A percentile compares a stretch with the other conserved stretches of the same genome.
These are phyloP conservation scores for Arthrinium phaeospermum DNA, from an alignment of 2,329 filamentous ascomycete genomes.

Conservation along the genomic window DNA sequence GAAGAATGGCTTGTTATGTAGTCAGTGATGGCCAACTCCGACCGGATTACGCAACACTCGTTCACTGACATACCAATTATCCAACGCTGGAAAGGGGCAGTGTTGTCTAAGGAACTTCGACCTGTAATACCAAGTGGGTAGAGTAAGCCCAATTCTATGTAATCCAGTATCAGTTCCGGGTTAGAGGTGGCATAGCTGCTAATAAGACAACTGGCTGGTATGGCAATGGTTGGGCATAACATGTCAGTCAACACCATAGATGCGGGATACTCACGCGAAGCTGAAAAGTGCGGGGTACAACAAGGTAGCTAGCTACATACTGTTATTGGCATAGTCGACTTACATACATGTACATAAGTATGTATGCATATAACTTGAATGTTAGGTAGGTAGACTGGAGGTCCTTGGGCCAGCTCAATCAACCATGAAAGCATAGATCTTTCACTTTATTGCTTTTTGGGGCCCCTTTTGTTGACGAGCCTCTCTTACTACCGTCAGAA, in stretches of 20 bases:
- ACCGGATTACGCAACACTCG: not conserved
- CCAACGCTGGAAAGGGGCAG: not conserved
- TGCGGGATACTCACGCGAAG: not conserved
- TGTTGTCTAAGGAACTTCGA: not conserved
- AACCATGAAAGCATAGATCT: not conserved
- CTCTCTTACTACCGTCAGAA: not conserved
- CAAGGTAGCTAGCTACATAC: no score
- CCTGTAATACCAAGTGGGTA: not conserved
- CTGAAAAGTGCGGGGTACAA: not conserved
- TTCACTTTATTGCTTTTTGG: not conserved
- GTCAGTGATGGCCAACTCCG: not conserved
- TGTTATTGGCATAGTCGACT: not conserved
- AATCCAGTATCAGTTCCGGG: not conserved
- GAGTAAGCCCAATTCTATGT: not conserved
- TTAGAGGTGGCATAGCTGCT: not conserved
- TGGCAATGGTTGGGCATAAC: not conserved
- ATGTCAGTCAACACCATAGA: not conserved
- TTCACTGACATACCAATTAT: not conserved
- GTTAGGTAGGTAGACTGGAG: not conserved
- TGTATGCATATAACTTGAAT: not conserved
- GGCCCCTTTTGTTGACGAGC: not conserved
- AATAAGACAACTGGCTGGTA: not conserved
- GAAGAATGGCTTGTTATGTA: not conserved
- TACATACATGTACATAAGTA: not conserved
- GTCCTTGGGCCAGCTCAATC: not conserved